Evolutionary conservation across 2,329 filamentous ascomycete species (phyloP), one percentile per base, ranked within the genome.

Genomic region (Talaromyces sp.): DNA sequence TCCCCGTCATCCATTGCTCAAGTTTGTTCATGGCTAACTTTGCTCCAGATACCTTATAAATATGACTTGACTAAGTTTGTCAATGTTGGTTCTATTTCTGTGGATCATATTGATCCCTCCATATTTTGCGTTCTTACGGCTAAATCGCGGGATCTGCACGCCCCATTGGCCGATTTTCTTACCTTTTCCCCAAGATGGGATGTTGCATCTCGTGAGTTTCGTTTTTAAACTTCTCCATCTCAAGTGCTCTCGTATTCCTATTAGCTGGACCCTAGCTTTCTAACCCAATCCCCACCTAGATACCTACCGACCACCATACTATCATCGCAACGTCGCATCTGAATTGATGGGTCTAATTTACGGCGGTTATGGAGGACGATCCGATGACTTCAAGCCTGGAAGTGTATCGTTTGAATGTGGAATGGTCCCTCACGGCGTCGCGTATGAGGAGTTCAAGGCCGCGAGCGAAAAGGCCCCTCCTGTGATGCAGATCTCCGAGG

Each of bases 271-370:
- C 10, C 2, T 16, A 13, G 14, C 11, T 14, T 35, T 20, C 37
- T 52, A 32, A 56, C 6, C 10, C 4, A 27, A 5, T 19, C n/a
- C 14, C 32, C n/a, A n/a, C n/a, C n/a, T n/a, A 64, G 65, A 76
- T 53, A 74, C 74, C 10, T 75, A 72, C 50, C 70, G 73, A 10
- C 71, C 70, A 3, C 73, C 74, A 5, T 76, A 75, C 57, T 76
- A 74, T 55, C 74, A 76, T 55, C 72, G 73, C 32, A 76, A 76
- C 44, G 71, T 65, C 9, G 69, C 70, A 30, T 71, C 66, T 8
- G 73, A 75, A 55, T 52, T 74, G 10, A 73, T 74, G 71, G 72
- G 71, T 32, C 58, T 74, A 19, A 64, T 71, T 49, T 71, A 71
- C 47, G 69, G 69, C 29, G 65, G 63, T 1, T 71, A 71, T 42